Evolutionary conservation across 1,284 basidiomycete species (phyloP), one percentile per base, ranked within the genome.

Genomic region (Cryptococcus maquisensis): DNA sequence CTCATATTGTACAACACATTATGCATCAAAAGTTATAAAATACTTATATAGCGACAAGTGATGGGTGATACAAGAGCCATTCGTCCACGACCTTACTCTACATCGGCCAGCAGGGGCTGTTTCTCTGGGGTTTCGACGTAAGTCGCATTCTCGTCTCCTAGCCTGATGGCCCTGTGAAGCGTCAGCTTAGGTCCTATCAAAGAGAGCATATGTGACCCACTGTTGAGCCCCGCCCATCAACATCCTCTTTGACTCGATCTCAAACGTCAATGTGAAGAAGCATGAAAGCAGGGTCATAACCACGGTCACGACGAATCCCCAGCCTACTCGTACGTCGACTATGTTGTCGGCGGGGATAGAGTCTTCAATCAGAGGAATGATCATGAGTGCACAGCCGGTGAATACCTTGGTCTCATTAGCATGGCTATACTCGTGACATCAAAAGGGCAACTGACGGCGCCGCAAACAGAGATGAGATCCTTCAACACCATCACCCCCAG

Each of bases 321-420:
- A 58, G 13, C 56, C 56, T 13, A 47, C 13, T 32, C 23, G 13
- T 35, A 58, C 39, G 16, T 48, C 46, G 16, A 53, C 44, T 5
- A 57, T 53, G 16, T 49, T 28, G 24, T 53, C 23, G 20, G 39
- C 20, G 4, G 49, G 3, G 13, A 21, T 26, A 10, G 36, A n/a
- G 15, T 38, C n/a, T 32, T 56, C 55, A 10, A 52, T 23, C n/a
- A 52, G 21, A 1, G 55, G 55, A 9, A 50, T 16, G 21, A 57
- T 32, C 36, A 57, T 16, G 16, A 52, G 24, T 10, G 41, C 40
- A 15, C 44, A 46, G 10, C 49, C 36, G 16, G 40, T 20, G 28
- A 47, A 23, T 18, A 49, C 23, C 54, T 55, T n/a, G n/a, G n/a
- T n/a, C n/a, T n/a, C 35, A 12, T 16, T 15, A 50, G 18, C 12